Evolutionary conservation across 352 stramenopile genomes (phyloP).

Genomic region (Albugo candida): DNA sequence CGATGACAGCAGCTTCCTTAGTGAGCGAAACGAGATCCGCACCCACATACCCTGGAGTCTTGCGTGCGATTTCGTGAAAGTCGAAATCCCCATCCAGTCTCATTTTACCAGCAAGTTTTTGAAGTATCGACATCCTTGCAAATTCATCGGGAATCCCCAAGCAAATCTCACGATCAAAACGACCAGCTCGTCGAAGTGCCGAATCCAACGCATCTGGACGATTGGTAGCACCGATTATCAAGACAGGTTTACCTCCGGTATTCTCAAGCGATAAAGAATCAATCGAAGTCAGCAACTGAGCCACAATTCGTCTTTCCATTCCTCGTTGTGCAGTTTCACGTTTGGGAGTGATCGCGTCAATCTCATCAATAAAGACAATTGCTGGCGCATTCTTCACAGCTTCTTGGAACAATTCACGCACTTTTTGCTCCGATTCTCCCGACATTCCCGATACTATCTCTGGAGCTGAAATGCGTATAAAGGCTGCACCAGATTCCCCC

Average conservation of each 20-base stretch:
- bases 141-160: slow-evolving; percentile 93
- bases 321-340: slow-evolving; percentile 83
- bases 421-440: slow-evolving; percentile 73
- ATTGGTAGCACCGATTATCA: slow-evolving; percentile 97
- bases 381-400: slow-evolving; percentile 85
- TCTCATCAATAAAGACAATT: slow-evolving; percentile 98
- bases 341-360: slow-evolving; percentile 93
- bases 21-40: slow-evolving; percentile 94
- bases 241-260: slow-evolving; percentile 81
- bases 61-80: slow-evolving; percentile 81
- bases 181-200: slow-evolving; percentile 87
- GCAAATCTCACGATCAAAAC: slow-evolving; percentile 98
- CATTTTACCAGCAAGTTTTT: slow-evolving; percentile 88
- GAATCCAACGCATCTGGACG: slow-evolving; percentile 92
- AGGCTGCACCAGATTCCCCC: slow-evolving; percentile 79
- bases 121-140: slow-evolving; percentile 87
- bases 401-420: slow-evolving; percentile 89
- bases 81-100: slow-evolving; percentile 86
- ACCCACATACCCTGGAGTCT: slow-evolving; percentile 94
- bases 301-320: slow-evolving; percentile 95
- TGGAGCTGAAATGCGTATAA: slow-evolving; percentile 72
- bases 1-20: slow-evolving; percentile 95
- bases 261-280: slow-evolving; percentile 82
- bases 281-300: slow-evolving; percentile 85
- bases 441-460: slow-evolving; percentile 92